Evolutionary conservation across 2,329 filamentous ascomycete genomes (phyloP).

Genomic region (Conoideocrella luteorostrata): DNA sequence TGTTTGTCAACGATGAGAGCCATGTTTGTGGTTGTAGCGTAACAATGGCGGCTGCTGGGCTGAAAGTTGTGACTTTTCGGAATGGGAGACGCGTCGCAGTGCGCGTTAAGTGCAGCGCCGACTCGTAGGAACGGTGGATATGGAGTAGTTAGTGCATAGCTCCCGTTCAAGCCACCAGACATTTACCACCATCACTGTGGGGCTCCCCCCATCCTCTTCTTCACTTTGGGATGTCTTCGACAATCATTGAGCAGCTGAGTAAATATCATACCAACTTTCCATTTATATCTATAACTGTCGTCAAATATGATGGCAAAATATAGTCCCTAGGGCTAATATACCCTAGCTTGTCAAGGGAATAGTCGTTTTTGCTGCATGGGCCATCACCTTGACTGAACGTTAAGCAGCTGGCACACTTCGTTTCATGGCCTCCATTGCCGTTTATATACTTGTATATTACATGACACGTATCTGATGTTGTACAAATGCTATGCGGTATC

Average conservation of each 20-base stretch:
- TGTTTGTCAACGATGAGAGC: slow-evolving; percentile 68
- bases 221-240: no score
- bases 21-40: slow-evolving; percentile 36
- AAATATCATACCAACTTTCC: no score
- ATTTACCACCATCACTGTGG: not conserved
- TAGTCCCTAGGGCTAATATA: no score
- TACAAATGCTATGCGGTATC: not conserved
- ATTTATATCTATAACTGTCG: no score
- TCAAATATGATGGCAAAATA: no score
- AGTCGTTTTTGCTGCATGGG: no score
- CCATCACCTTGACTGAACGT: not conserved
- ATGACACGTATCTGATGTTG: not conserved
- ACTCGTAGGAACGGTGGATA: no score
- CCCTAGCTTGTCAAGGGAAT: no score
- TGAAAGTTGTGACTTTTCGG: slow-evolving; percentile 16
- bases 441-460: not conserved
- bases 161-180: no score
- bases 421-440: not conserved
- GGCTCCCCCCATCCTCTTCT: no score
- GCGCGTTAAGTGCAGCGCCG: slow-evolving; percentile 34
- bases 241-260: no score
- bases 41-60: slow-evolving; percentile 10
- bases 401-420: not conserved
- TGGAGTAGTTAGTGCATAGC: not conserved
- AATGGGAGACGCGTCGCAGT: slow-evolving; percentile 24